phyloP scores from a whole-genome alignment of 1,139 yeast genomes.

The Candida pseudocylindracea region DNA sequence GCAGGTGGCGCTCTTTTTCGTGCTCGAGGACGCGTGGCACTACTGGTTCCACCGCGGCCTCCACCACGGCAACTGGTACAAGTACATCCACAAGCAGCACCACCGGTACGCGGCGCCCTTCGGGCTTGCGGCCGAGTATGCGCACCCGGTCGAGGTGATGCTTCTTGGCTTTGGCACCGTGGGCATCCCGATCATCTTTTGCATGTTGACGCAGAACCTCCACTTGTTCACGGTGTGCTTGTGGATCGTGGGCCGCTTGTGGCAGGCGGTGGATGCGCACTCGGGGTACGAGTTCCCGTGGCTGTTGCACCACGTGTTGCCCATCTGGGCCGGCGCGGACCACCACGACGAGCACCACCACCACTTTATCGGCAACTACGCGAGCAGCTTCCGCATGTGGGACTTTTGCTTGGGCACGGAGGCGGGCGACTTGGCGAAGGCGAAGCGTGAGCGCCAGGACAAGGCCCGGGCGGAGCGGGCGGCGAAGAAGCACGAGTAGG shows the following conservation, averaged over 20 bases:
- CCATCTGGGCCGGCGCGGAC: constrained; percentile 97
- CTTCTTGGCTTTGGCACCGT: constrained; percentile 86
- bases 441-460: constrained; percentile 36
- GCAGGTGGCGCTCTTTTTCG: constrained; percentile 58
- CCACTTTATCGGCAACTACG: constrained; percentile 80
- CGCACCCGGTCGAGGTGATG: constrained; percentile 86
- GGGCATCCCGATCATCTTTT: constrained; percentile 61
- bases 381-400: constrained; percentile 91
- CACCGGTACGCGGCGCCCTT: constrained; percentile 95
- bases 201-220: constrained; percentile 22
- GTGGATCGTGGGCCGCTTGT: constrained; percentile 77
- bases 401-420: constrained; percentile 69
- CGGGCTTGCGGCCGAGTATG: constrained; percentile 91
- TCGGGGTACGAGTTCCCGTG: constrained; percentile 96
- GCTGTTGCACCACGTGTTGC: constrained; percentile 77
- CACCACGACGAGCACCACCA: constrained; percentile 96
- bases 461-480: too few species aligned
- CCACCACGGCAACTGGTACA: constrained; percentile 72
- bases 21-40: constrained; percentile 88
- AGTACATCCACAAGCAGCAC: constrained; percentile 85
- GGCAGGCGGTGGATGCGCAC: constrained; percentile 92
- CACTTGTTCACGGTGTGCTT: constrained; percentile 68
- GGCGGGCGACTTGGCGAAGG: constrained; percentile 34
- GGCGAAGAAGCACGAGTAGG: too few species aligned
- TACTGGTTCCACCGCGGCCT: constrained; percentile 82